Conservation (phyloP, 495 filamentous ascomycete species). For the Lasiosphaeriaceae sp. region DNA sequence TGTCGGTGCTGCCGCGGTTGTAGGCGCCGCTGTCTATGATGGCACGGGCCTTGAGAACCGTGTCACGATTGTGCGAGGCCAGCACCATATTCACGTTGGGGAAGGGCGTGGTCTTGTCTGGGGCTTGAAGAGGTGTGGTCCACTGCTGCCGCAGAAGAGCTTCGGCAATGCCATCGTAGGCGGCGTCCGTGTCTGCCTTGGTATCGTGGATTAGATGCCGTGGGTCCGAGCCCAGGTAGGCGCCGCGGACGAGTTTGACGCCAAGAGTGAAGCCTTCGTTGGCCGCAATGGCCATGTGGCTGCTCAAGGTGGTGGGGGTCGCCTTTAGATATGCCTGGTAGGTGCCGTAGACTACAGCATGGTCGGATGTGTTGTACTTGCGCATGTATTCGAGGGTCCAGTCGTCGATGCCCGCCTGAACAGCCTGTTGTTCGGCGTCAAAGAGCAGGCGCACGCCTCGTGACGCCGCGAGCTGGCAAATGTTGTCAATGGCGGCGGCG, state of each 20-base stretch:
- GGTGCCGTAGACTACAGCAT: slow-evolving; percentile 61
- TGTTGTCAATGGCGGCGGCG: slow-evolving; percentile 62
- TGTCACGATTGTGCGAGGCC: slow-evolving; percentile 88
- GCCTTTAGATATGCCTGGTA: slow-evolving; percentile 80
- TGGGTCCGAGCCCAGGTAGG: slow-evolving; percentile 80
- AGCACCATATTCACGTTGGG: slow-evolving; percentile 69
- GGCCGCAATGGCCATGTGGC: slow-evolving; percentile 62
- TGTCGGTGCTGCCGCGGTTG: slow-evolving; percentile 45
- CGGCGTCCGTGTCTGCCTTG: slow-evolving; percentile 69
- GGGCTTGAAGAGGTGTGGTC: slow-evolving; percentile 45
- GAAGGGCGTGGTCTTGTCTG: slow-evolving; percentile 42
- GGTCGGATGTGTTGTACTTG: slow-evolving; percentile 61
- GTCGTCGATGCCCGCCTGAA: slow-evolving; percentile 78
- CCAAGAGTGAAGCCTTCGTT: slow-evolving; percentile 74
- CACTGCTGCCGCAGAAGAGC: slow-evolving; percentile 39
- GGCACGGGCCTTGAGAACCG: slow-evolving; percentile 64
- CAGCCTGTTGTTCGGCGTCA: slow-evolving; percentile 80
- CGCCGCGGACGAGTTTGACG: slow-evolving; percentile 88
- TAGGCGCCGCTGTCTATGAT: slow-evolving; percentile 26
- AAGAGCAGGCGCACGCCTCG: slow-evolving; percentile 75
- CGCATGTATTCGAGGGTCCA: slow-evolving; percentile 81
- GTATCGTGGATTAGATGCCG: slow-evolving; percentile 71
- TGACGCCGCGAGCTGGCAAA: slow-evolving; percentile 71
- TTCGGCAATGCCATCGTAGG: slow-evolving; percentile 37
- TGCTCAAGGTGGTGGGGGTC: slow-evolving; percentile 58